Evolutionary conservation across 164 flowering plant species (phyloP), one percentile per base, ranked within the genome.

Genomic region (Magnolia officinalis): DNA sequence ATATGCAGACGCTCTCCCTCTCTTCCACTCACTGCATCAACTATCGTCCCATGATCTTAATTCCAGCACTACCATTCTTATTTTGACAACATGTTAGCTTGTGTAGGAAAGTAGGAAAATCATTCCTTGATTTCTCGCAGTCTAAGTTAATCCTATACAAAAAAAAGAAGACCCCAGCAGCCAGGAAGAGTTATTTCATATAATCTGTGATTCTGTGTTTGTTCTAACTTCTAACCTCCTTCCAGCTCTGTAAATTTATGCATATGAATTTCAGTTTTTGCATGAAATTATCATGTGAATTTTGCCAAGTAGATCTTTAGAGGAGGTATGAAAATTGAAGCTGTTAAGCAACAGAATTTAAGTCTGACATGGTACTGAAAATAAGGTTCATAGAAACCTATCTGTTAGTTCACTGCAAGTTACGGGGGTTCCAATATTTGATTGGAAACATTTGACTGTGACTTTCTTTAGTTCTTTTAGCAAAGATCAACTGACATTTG

Each of bases 401-500:
- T 55, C 13, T 55, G 61, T 55, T 16, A 14, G 61, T 55, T 55
- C 4, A 1, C 61, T 8, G 61, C 13, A 55, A 55, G 61, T 55
- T 16, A 55, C 0, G 19, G 61, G 13, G 3, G 2, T 55, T 55
- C 2, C 61, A 11, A 0, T 55, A 55, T 55, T 55, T 24, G 37
- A 8, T 70, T n/a, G 21, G 20, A 70, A 70, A 51, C 20, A 52
- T 52, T 24, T 72, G 49, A 52, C 71, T 68, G 18, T 68, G 45
- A 26, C 45, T 4, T 71, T 45, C 49, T 6, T 18, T 49, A n/a
- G 19, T 20, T 70, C n/a, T 51, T 64, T 29, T 14, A 21, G 68
- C 24, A 11, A 71, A 13, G 7, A 67, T 23, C 66, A 59, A 23
- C 19, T 69, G 69, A 52, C 59, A 23, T 70, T 76, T 76, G 11